Conservation (phyloP, 768 basidiomycete genomes). For the Fomitopsis serialis region DNA sequence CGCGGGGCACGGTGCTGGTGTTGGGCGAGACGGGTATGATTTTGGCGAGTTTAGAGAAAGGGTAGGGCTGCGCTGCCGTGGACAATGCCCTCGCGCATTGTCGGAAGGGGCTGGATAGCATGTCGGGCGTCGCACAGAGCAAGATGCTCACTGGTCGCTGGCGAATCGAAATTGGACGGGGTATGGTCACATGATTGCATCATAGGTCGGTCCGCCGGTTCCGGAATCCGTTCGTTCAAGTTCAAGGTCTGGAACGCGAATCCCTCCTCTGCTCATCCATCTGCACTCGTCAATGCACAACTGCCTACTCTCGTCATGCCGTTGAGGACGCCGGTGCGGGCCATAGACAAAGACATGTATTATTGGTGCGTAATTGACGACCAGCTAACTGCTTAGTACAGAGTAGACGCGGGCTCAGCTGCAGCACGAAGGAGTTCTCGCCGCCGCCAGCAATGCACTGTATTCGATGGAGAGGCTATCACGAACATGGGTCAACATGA, state of each 20-base stretch:
- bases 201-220: background rate
- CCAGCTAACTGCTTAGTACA: too few species aligned
- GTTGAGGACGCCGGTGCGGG: too few species aligned
- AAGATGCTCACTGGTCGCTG: background rate
- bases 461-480: too few species aligned
- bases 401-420: too few species aligned
- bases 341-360: too few species aligned
- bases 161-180: background rate
- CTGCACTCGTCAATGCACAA: too few species aligned
- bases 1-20: slow-evolving; percentile 38
- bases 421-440: too few species aligned
- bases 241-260: background rate
- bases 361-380: too few species aligned
- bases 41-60: slow-evolving; percentile 69
- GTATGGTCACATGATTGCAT: background rate
- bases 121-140: slow-evolving; percentile 8
- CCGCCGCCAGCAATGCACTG: too few species aligned
- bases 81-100: slow-evolving; percentile 38
- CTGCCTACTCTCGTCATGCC: too few species aligned
- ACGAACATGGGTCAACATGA: too few species aligned
- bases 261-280: too few species aligned
- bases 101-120: slow-evolving; percentile 34
- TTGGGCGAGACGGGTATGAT: slow-evolving; percentile 31
- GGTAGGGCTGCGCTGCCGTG: slow-evolving; percentile 46
- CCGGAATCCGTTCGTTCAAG: background rate